These are phyloP conservation scores for Sanguinoderma infundibulare DNA, from an alignment of 1,284 basidiomycete genomes.

Conservation along the genomic window DNA sequence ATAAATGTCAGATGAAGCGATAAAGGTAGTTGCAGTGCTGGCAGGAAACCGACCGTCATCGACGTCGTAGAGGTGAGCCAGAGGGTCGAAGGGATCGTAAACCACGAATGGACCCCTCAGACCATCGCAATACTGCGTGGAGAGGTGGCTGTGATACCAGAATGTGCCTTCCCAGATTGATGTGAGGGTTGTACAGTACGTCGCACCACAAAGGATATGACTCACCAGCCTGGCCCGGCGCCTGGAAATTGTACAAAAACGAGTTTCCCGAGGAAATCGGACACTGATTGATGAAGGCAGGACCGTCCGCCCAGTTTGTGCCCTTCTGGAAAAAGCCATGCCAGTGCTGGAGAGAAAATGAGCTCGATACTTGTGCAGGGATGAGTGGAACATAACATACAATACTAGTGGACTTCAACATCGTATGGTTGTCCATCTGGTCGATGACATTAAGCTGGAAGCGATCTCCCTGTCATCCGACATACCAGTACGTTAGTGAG, in stretches of 20 bases:
- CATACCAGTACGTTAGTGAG: background rate
- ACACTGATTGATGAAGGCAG: conserved; percentile 49
- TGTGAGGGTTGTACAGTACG: background rate
- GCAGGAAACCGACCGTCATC: conserved; percentile 39
- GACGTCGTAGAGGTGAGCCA: conserved; percentile 42
- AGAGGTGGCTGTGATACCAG: conserved; percentile 31
- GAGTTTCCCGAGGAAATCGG: conserved; percentile 48
- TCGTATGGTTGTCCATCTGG: conserved; percentile 37
- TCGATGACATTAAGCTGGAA: conserved; percentile 41
- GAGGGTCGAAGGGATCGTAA: conserved; percentile 47
- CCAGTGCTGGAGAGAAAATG: conserved; percentile 37
- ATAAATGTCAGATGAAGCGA: background rate
- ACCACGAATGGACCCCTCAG: conserved; percentile 41
- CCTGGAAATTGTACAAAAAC: conserved; percentile 47
- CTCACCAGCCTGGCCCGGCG: conserved; percentile 37
- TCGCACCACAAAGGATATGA: conserved; percentile 18
- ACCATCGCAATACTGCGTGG: conserved; percentile 37
- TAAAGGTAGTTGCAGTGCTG: too few species aligned
- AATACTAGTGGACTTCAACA: conserved; percentile 41
- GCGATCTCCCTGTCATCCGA: conserved; percentile 24
- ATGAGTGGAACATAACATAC: conserved; percentile 27
- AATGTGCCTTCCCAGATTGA: conserved; percentile 19
- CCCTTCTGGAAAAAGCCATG: conserved; percentile 38
- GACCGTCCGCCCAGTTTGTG: conserved; percentile 39
- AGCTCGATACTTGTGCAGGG: too few species aligned